Evolutionary conservation across 768 basidiomycete genomes (phyloP).

Genomic region (Tulasnella sp.): DNA sequence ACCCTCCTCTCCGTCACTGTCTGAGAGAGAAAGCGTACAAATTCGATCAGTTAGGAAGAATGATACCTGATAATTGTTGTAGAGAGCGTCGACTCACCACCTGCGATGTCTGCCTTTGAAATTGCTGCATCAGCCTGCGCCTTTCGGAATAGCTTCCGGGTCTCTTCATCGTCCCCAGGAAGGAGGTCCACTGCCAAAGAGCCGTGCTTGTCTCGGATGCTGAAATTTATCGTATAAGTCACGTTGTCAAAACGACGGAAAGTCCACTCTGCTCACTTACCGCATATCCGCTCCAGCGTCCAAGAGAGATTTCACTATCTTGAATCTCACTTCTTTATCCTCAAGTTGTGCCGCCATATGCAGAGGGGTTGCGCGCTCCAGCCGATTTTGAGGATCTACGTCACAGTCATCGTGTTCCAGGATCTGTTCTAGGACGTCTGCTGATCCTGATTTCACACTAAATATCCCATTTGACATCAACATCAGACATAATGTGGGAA

Average conservation of each 20-base stretch:
- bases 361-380: slow-evolving; percentile 64
- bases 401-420: slow-evolving; percentile 68
- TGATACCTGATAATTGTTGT: no score
- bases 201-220: slow-evolving; percentile 64
- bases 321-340: slow-evolving; percentile 41
- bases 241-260: neutral
- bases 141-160: slow-evolving; percentile 42
- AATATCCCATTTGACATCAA: no score
- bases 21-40: neutral
- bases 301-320: slow-evolving; percentile 52
- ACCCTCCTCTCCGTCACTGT: slow-evolving; percentile 4
- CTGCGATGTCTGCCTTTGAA: slow-evolving; percentile 51
- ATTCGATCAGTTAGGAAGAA: no score
- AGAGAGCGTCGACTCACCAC: slow-evolving; percentile 38
- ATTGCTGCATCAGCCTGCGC: slow-evolving; percentile 42
- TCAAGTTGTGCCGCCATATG: slow-evolving; percentile 54
- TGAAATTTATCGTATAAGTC: slow-evolving; percentile 23
- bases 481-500: no score
- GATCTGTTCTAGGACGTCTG: slow-evolving; percentile 58
- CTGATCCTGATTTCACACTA: slow-evolving; percentile 45
- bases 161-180: slow-evolving; percentile 41
- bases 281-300: slow-evolving; percentile 69
- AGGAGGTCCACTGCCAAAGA: slow-evolving; percentile 47
- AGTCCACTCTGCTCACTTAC: slow-evolving; percentile 32
- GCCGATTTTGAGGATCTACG: slow-evolving; percentile 63